phyloP scores from a whole-genome alignment of 2,329 filamentous ascomycete genomes.

The Pseudogymnoascus sp. region DNA sequence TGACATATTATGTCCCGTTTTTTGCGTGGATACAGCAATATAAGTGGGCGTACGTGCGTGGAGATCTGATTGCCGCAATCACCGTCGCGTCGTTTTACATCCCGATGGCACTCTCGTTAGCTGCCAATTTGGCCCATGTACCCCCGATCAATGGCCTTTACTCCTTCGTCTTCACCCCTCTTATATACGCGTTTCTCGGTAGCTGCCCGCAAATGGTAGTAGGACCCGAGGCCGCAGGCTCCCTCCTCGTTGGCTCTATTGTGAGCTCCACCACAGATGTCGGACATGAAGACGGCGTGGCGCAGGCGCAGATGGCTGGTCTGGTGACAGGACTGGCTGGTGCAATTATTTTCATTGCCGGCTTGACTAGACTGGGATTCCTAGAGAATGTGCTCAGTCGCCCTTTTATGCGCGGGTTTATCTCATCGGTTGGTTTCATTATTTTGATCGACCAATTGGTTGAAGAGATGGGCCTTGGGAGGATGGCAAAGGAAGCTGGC shows the following conservation, averaged over 20 bases:
- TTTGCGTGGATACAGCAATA: slow-evolving; percentile 89
- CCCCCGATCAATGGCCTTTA: slow-evolving; percentile 92
- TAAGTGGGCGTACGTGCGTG: slow-evolving; percentile 69
- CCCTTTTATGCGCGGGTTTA: slow-evolving; percentile 90
- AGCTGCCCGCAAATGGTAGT: slow-evolving; percentile 91
- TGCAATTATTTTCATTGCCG: slow-evolving; percentile 79
- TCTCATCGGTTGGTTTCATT: slow-evolving; percentile 92
- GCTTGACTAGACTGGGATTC: slow-evolving; percentile 79
- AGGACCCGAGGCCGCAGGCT: slow-evolving; percentile 89
- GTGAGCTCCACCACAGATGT: slow-evolving; percentile 63
- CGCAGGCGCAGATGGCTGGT: slow-evolving; percentile 79
- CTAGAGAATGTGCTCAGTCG: slow-evolving; percentile 89
- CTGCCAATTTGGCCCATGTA: slow-evolving; percentile 85
- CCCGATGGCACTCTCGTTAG: slow-evolving; percentile 90
- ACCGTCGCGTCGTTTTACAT: slow-evolving; percentile 99
- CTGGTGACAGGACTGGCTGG: slow-evolving; percentile 84
- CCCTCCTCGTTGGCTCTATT: slow-evolving; percentile 80
- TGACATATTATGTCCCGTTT: slow-evolving; percentile 88
- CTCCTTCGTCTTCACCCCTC: slow-evolving; percentile 83
- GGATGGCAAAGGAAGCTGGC: slow-evolving; percentile 52
- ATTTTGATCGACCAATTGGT: slow-evolving; percentile 94
- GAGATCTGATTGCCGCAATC: slow-evolving; percentile 79
- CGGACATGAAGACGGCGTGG: slow-evolving; percentile 52
- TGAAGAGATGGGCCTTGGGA: slow-evolving; percentile 73
- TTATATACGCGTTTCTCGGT: slow-evolving; percentile 85